Base-by-base conservation (phyloP, 441 rosid species). In the Lepidium campestre region DNA sequence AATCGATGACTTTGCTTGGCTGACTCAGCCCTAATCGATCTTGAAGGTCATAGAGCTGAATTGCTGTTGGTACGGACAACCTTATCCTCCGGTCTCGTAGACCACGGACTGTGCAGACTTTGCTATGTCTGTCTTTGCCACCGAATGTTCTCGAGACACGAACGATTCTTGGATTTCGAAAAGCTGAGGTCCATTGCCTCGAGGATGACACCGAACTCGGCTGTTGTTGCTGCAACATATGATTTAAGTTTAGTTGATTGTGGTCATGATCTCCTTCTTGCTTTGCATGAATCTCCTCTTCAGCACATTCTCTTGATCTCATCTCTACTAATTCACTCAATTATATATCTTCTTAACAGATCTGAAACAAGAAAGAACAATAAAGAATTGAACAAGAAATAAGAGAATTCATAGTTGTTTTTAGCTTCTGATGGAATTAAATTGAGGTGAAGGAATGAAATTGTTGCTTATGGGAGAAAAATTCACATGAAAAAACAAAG, bases 61-160 rank as follows among this genome's bases (percentile, higher is more conserved):
- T 77, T 0, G 98, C 98, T 23, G 98, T 93, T 0, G 94, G 91
- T 1, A 88, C 98, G 3, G 98, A 93, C 37, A 93, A 89, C 74
- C 98, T 74, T 52, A 93, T 93, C 68, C 98, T 72, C 48, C 98
- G 19, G 74, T 93, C 98, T 55, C 92, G 80, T 57, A 93, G 75
- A 41, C 98, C 98, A 68, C 96, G 86, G 10, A 90, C 54, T 0
- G 98, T 93, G 78, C 88, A 93, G 6, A 93, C 98, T 76, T 93
- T 93, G 82, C 97, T 88, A 29, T 93, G 98, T 85, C 97, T 85
- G 47, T 93, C 98, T 81, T 93, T 93, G 7, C 98, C 94, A 50
- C 97, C 97, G 9, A 90, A 90, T 15, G 90, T 49, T 10, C 92
- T 83, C 0, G 97, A 85, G 15, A 85, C 96, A 2, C 97, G 77